phyloP scores from a whole-genome alignment of 2,329 filamentous ascomycete genomes.

The Alternaria novae-zelandiae region DNA sequence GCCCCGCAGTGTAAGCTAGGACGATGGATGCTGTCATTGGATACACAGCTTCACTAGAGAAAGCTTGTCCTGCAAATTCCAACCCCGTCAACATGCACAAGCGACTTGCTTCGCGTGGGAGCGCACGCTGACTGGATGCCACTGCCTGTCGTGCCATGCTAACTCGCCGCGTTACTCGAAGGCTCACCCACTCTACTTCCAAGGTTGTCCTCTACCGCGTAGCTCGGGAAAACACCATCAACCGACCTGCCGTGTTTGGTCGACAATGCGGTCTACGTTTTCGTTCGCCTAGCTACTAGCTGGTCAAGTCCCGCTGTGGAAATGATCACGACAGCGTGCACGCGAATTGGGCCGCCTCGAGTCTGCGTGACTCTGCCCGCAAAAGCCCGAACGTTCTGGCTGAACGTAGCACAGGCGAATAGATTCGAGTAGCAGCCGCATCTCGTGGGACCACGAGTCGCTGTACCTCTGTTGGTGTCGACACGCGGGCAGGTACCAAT shows the following conservation, averaged over 20 bases:
- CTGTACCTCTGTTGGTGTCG: slow-evolving; percentile 27
- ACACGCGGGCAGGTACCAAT: slow-evolving; percentile 23
- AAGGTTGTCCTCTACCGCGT: slow-evolving; percentile 14
- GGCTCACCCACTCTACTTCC: slow-evolving; percentile 13
- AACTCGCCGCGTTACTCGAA: slow-evolving; percentile 37
- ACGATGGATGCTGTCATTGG: slow-evolving; percentile 37
- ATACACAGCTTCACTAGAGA: slow-evolving; percentile 25
- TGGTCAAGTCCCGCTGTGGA: slow-evolving; percentile 37
- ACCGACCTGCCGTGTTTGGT: slow-evolving; percentile 43
- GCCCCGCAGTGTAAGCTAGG: slow-evolving; percentile 28
- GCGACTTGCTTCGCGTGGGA: slow-evolving; percentile 37
- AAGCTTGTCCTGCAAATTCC: slow-evolving; percentile 48
- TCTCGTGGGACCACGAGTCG: slow-evolving; percentile 30
- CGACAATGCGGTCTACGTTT: slow-evolving; percentile 28
- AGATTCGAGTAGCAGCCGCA: slow-evolving; percentile 24
- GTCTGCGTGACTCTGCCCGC: slow-evolving; percentile 23
- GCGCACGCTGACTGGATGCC: slow-evolving; percentile 40
- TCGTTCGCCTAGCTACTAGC: slow-evolving; percentile 31
- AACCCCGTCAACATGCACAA: slow-evolving; percentile 33
- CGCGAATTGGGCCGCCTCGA: slow-evolving; percentile 31
- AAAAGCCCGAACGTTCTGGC: slow-evolving; percentile 24
- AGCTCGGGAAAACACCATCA: slow-evolving; percentile 34
- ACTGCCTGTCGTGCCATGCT: slow-evolving; percentile 40
- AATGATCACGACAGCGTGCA: slow-evolving; percentile 39
- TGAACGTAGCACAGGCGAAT: slow-evolving; percentile 30